A percentile compares a stretch with the other conserved stretches of the same genome.
Evolutionary conservation across 1,284 basidiomycete genomes (phyloP).

Genomic region (Tetrapyrgos nigripes): DNA sequence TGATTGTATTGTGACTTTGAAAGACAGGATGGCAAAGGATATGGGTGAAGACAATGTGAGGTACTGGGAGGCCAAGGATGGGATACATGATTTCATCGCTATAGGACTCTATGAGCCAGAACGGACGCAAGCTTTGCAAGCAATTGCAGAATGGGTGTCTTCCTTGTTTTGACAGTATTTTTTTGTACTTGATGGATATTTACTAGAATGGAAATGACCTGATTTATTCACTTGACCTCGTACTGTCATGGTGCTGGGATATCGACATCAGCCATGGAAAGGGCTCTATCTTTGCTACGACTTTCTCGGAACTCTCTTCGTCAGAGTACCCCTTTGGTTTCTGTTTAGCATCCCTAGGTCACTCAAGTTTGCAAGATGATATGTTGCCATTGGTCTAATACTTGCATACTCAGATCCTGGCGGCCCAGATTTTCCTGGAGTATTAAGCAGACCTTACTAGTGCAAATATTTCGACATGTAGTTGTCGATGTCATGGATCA

Average conservation of each 20-base stretch:
- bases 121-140: slow-evolving; percentile 48
- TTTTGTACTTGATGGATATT: too few species aligned
- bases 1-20: slow-evolving; percentile 53
- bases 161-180: too few species aligned
- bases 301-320: slow-evolving; percentile 17
- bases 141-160: slow-evolving; percentile 54
- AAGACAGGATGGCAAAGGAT: slow-evolving; percentile 52
- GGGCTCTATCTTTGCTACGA: slow-evolving; percentile 23
- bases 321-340: slow-evolving; percentile 29
- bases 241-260: not conserved
- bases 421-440: slow-evolving; percentile 11
- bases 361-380: too few species aligned
- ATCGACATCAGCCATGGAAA: slow-evolving; percentile 26
- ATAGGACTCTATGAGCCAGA: slow-evolving; percentile 63
- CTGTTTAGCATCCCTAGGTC: slow-evolving; percentile 10
- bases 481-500: not conserved
- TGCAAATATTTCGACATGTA: too few species aligned
- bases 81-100: slow-evolving; percentile 57
- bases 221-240: too few species aligned
- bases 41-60: slow-evolving; percentile 51
- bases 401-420: not conserved
- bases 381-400: too few species aligned
- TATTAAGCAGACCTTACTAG: not conserved
- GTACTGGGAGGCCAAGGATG: slow-evolving; percentile 58
- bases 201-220: too few species aligned